A percentile compares a stretch with the other conserved stretches of the same genome.
Conservation (phyloP, 306 rosid species). For the Vigna mungo region DNA sequence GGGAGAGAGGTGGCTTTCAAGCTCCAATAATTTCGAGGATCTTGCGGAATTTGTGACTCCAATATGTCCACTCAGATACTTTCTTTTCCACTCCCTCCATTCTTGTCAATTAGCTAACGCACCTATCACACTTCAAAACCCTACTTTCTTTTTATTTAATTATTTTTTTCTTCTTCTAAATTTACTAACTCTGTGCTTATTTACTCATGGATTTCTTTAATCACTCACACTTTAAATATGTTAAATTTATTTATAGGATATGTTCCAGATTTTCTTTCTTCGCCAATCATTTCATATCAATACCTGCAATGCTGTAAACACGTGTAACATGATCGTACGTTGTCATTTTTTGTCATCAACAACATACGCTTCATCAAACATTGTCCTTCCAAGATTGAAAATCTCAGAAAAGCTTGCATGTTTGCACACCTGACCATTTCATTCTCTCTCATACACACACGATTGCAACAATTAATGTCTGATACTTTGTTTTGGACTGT, state of each 20-base stretch:
- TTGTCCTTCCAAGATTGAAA: neutral
- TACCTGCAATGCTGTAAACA: neutral
- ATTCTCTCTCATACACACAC: neutral
- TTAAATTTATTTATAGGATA: neutral
- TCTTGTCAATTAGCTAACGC: conserved; percentile 49
- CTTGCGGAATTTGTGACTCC: conserved; percentile 57
- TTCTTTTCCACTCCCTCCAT: conserved; percentile 51
- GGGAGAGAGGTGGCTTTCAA: conserved; percentile 38
- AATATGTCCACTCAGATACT: conserved; percentile 43
- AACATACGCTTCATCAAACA: neutral
- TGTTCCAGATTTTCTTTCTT: neutral
- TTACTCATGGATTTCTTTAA: no score
- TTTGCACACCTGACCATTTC: neutral
- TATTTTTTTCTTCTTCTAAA: no score
- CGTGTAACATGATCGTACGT: neutral
- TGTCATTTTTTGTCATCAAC: neutral
- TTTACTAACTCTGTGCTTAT: no score
- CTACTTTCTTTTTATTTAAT: neutral
- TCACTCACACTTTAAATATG: neutral
- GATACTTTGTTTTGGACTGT: neutral
- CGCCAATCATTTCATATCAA: neutral
- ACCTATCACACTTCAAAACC: neutral
- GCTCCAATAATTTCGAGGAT: conserved; percentile 51
- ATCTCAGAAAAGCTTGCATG: neutral
- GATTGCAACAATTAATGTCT: neutral